A percentile compares a stretch with the other conserved stretches of the same genome.
Conservation (phyloP, 129 eudicot species). For the Glebionis coronaria region DNA sequence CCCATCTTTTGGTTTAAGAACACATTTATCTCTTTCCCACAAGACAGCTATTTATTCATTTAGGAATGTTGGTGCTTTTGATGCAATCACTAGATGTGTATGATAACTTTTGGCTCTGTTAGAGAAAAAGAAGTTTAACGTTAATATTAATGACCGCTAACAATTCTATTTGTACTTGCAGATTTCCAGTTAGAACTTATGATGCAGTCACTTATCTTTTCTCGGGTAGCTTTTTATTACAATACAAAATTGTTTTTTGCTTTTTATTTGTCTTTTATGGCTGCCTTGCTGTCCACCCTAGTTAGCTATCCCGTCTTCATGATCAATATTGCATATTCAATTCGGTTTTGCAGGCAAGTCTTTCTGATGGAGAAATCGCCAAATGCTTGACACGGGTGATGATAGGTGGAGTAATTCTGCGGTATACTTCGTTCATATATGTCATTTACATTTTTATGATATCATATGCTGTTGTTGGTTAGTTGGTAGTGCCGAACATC, state of each 20-base stretch:
- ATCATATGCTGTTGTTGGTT: too few relatives aligned
- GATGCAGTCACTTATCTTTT: constrained; percentile 89
- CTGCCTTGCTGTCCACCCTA: constrained; percentile 8
- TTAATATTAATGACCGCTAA: constrained; percentile 20
- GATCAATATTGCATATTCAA: constrained; percentile 12
- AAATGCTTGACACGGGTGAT: constrained; percentile 68
- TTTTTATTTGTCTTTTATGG: constrained; percentile 7
- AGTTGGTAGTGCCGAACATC: neutral
- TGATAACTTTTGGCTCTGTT: neutral
- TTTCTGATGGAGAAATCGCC: constrained; percentile 83
- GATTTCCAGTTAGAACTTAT: constrained; percentile 92
- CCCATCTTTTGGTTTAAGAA: constrained; percentile 15
- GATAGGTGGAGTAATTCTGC: constrained; percentile 78
- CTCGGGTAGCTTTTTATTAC: constrained; percentile 60
- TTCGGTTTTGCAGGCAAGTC: constrained; percentile 64
- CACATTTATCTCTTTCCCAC: neutral
- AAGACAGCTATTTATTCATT: neutral
- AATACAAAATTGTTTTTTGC: neutral
- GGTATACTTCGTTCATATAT: constrained; percentile 43
- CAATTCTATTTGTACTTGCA: constrained; percentile 44
- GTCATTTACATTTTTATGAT: constrained; percentile 7
- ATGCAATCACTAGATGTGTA: constrained; percentile 5
- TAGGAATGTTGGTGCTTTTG: constrained; percentile 19
- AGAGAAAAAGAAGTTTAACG: constrained; percentile 1
- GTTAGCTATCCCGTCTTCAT: neutral